Evolutionary conservation across 2,329 filamentous ascomycete genomes (phyloP).

Genomic region (Claviceps capensis): DNA sequence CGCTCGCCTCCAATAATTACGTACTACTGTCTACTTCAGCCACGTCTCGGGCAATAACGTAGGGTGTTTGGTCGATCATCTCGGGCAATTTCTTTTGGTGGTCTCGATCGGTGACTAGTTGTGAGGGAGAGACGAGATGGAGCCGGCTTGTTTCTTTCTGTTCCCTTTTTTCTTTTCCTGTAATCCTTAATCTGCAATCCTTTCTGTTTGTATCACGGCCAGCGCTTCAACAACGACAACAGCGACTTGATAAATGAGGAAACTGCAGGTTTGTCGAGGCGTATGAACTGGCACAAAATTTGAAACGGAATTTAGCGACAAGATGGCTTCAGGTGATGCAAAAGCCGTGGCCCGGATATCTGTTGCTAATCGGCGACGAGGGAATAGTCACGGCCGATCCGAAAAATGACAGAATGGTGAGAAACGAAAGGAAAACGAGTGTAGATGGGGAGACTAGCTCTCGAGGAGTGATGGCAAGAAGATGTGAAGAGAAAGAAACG

Average conservation of each 20-base stretch:
- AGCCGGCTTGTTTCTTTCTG: background rate
- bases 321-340: background rate
- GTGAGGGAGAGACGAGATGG: background rate
- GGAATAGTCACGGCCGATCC: background rate
- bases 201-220: background rate
- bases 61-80: conserved; percentile 7
- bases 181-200: background rate
- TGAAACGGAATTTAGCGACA: background rate
- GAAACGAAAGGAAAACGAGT: conserved; percentile 13
- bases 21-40: conserved; percentile 18
- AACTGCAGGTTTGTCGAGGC: background rate
- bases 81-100: background rate
- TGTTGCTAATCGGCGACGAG: background rate
- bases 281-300: background rate
- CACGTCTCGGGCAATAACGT: conserved; percentile 14
- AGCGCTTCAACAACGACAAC: background rate
- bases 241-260: background rate
- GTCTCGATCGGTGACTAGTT: background rate
- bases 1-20: conserved; percentile 2
- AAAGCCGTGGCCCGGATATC: conserved; percentile 4
- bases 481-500: background rate
- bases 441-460: conserved; percentile 12
- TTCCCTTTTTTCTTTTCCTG: background rate
- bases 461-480: conserved; percentile 7
- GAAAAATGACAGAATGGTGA: background rate